Evolutionary conservation across 139 green algal genomes (phyloP).

Genomic region (Chlamydomonas sphaeroides): DNA sequence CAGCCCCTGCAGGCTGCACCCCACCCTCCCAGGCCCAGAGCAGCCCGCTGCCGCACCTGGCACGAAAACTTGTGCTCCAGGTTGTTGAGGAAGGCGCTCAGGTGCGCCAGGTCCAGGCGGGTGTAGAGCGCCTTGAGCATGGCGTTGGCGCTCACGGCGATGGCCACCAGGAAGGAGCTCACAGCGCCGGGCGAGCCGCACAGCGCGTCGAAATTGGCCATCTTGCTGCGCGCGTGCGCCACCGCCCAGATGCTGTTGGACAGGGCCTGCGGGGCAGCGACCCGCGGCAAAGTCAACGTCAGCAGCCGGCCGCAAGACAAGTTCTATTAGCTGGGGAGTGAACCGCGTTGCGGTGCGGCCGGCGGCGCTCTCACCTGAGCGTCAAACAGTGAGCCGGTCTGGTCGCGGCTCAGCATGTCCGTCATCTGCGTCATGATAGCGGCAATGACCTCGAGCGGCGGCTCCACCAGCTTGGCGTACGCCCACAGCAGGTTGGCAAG

Average conservation of each 20-base stretch:
- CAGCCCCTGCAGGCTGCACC: too few relatives aligned
- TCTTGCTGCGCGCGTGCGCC: slow-evolving; percentile 57
- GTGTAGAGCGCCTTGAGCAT: slow-evolving; percentile 44
- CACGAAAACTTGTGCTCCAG: slow-evolving; percentile 63
- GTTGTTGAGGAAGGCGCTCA: slow-evolving; percentile 46
- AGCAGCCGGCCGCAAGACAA: too few relatives aligned
- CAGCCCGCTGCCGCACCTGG: too few relatives aligned
- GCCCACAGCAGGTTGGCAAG: slow-evolving; percentile 71
- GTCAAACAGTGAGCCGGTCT: slow-evolving; percentile 49
- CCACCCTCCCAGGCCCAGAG: too few relatives aligned
- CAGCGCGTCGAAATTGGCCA: slow-evolving; percentile 54
- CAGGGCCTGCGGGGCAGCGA: slow-evolving; percentile 55
- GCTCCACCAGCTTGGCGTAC: slow-evolving; percentile 63
- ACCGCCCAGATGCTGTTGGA: slow-evolving; percentile 72
- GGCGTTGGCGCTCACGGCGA: slow-evolving; percentile 41
- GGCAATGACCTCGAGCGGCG: slow-evolving; percentile 48
- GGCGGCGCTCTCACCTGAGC: slow-evolving; percentile 52
- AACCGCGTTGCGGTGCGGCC: too few relatives aligned
- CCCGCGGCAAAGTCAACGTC: too few relatives aligned
- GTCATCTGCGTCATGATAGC: slow-evolving; percentile 62
- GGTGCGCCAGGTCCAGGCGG: slow-evolving; percentile 29
- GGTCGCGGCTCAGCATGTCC: slow-evolving; percentile 48
- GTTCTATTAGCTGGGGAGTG: too few relatives aligned
- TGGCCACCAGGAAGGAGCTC: slow-evolving; percentile 52
- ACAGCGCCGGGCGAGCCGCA: slow-evolving; percentile 32